Conservation (phyloP, 225 moss, liverwort and hornwort genomes). For the Marchantia paleacea region DNA sequence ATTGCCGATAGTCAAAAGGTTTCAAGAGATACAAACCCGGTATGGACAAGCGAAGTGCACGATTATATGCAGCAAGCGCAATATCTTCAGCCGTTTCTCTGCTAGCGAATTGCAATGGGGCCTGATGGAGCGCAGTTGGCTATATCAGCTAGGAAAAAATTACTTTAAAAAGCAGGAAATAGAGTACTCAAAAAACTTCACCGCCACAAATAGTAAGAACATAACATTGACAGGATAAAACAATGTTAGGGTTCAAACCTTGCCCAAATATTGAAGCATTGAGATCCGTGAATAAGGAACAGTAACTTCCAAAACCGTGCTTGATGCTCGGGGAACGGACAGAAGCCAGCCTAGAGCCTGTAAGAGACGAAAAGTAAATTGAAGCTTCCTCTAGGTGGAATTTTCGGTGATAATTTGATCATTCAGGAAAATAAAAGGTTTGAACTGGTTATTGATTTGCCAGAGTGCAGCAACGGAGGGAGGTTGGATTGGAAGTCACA, state of each 20-base stretch:
- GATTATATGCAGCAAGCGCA: constrained; percentile 81
- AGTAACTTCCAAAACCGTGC: constrained; percentile 79
- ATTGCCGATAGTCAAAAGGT: not conserved
- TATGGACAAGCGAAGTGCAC: constrained; percentile 72
- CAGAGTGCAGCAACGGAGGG: not conserved
- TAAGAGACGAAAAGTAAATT: not conserved
- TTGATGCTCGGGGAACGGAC: constrained; percentile 84
- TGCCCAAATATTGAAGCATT: constrained; percentile 87
- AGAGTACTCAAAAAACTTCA: not conserved
- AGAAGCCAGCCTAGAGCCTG: constrained; percentile 90
- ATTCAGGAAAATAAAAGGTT: not conserved
- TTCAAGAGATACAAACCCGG: constrained; percentile 49
- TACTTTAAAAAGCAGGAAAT: not conserved
- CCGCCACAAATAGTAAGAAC: not conserved
- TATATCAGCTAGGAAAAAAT: not conserved
- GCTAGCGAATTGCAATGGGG: constrained; percentile 65
- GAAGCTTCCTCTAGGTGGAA: not conserved
- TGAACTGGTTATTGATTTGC: not conserved
- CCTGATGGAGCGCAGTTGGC: constrained; percentile 36
- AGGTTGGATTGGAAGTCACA: not conserved
- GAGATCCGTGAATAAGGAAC: constrained; percentile 86
- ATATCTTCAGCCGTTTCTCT: constrained; percentile 80
- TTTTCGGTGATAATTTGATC: not conserved
- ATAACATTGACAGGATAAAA: not conserved
- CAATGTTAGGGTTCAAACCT: constrained; percentile 40